Percentiles rank a stretch among this genome's conserved stretches.
phyloP scores from a whole-genome alignment of 2,329 filamentous ascomycete genomes.

The Pseudogymnoascus sp. region DNA sequence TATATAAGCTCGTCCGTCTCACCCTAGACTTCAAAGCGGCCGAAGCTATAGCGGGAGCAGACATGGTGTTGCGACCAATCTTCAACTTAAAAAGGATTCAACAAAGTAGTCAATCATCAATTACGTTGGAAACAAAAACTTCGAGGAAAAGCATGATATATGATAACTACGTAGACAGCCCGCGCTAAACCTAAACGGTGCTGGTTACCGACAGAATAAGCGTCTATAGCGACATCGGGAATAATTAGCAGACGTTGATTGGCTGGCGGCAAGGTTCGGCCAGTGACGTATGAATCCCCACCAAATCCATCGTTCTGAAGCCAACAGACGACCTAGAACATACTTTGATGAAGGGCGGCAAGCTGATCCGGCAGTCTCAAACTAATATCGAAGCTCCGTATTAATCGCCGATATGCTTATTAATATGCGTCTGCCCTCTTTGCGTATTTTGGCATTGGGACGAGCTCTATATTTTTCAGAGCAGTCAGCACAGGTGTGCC shows the following conservation, averaged over 20 bases:
- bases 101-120: not conserved
- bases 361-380: not conserved
- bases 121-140: not conserved
- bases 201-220: slow-evolving; percentile 7
- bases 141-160: not conserved
- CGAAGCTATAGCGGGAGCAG: slow-evolving; percentile 20
- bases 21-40: slow-evolving; percentile 66
- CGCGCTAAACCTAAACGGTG: not conserved
- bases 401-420: not conserved
- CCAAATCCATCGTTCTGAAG: not conserved
- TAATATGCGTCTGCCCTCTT: not conserved
- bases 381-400: not conserved
- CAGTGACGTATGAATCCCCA: not conserved
- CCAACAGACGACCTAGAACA: not conserved
- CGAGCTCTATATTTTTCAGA: not conserved
- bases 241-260: not conserved
- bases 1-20: slow-evolving; percentile 67
- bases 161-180: not conserved
- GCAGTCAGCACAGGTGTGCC: not conserved
- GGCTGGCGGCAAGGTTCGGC: slow-evolving; percentile 1
- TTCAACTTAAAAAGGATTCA: not conserved
- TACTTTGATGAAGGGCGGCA: not conserved
- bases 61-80: not conserved
- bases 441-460: not conserved
- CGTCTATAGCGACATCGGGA: slow-evolving; percentile 7